Base-by-base conservation (phyloP, 768 basidiomycete species). In the Termitomyces bulborhizus region DNA sequence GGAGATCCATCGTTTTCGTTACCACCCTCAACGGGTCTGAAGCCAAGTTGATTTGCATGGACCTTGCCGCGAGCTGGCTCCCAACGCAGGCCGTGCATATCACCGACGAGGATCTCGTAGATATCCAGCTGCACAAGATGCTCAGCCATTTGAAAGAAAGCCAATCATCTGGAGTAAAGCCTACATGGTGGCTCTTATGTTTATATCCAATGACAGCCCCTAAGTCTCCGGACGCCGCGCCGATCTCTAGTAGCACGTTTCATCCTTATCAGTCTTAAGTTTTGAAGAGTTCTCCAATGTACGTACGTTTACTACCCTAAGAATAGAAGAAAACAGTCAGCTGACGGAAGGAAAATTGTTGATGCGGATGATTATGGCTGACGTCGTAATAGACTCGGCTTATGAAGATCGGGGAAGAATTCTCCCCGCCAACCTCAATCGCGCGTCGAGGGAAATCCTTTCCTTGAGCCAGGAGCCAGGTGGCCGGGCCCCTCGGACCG, bases 91-190 rank as follows among this genome's bases (percentile, higher is more conserved):
- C 74, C 83, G 3, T 65, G 67, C 59, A 73, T 69, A 62, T 89
- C 73, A 1, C 85, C 88, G 16, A 88, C 71, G n/a, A 90, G 82
- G 45, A 90, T 76, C 63, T 90, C 88, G 61, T 81, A 90, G 34
- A 72, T 75, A 29, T 75, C 78, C 34, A 84, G 39, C 87, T 88
- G 60, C 8, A n/a, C 43, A 51, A 24, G 12, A 47, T 45, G 31
- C 47, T n/a, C 21, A 52, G 31, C 34, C 41, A 45, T 8, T 18
- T 18, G 18, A 54, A 37, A 5, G 21, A 31, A 36, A 48, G 37
- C 32, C 36, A 18, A 42, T 12, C 43, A 13, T 31, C 27, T 36
- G 39, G 45, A 48, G 15, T 31, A 36, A 24, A n/a, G 21, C 68
- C 44, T 67, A 86, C 88, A 1, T 84, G 77, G 43, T 82, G 71